These are phyloP conservation scores for Macrolepiota dolichaula DNA, from an alignment of 768 basidiomycete genomes.

Conservation along the genomic window DNA sequence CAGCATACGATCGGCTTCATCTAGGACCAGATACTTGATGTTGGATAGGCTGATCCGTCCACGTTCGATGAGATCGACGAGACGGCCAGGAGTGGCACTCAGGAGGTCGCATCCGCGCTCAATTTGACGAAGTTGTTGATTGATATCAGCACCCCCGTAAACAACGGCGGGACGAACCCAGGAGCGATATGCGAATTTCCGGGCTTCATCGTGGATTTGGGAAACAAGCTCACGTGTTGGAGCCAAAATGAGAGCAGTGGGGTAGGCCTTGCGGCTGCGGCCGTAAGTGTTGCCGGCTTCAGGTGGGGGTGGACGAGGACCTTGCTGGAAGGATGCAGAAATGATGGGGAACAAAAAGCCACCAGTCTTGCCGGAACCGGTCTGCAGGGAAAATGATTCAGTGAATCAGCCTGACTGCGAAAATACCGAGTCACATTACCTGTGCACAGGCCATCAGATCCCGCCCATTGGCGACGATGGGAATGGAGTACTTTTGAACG, in stretches of 20 bases:
- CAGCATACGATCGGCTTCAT: constrained; percentile 99
- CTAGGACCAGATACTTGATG: constrained; percentile 96
- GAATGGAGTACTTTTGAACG: constrained; percentile 99
- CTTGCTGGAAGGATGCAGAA: constrained; percentile 83
- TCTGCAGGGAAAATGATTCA: constrained; percentile 45
- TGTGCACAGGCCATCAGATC: constrained; percentile 96
- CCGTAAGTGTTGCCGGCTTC: constrained; percentile 48
- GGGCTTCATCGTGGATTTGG: constrained; percentile 98
- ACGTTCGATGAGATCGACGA: constrained; percentile 97
- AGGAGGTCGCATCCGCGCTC: constrained; percentile 97
- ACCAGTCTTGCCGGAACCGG: constrained; percentile 98
- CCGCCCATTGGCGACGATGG: constrained; percentile 87
- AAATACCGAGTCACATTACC: constrained; percentile 37
- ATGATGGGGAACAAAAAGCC: constrained; percentile 99
- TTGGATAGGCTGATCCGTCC: constrained; percentile 95
- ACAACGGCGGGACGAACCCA: constrained; percentile 99
- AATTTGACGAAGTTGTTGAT: constrained; percentile 87
- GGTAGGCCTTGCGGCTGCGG: constrained; percentile 86
- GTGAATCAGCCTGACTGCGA: constrained; percentile 16
- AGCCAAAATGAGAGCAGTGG: constrained; percentile 95
- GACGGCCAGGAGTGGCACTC: constrained; percentile 95
- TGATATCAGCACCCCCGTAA: constrained; percentile 98
- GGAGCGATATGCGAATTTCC: constrained; percentile 98
- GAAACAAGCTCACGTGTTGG: constrained; percentile 98
- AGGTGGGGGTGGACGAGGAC: constrained; percentile 72